Evolutionary conservation across 495 filamentous ascomycete genomes (phyloP).

Genomic region (Articulospora tetracladia): DNA sequence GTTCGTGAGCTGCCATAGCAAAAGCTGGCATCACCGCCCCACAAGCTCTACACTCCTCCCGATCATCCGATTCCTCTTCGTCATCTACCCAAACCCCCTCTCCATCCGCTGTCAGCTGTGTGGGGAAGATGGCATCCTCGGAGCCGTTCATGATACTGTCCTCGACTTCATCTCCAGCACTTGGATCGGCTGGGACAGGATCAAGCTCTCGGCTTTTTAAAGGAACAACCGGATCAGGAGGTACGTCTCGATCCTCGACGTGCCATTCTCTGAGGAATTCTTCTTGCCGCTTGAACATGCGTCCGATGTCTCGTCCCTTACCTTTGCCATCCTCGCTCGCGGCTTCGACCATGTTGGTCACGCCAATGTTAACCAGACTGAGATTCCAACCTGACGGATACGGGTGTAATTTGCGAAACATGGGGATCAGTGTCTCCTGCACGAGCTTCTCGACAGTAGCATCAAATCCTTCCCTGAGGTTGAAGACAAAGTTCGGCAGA

Average conservation of each 20-base stretch:
- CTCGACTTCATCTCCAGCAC: slow-evolving; percentile 25
- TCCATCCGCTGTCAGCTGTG: slow-evolving; percentile 22
- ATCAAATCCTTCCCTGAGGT: slow-evolving; percentile 51
- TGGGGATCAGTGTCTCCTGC: slow-evolving; percentile 55
- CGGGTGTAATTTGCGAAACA: slow-evolving; percentile 73
- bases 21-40: slow-evolving; percentile 65
- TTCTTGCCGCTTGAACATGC: slow-evolving; percentile 69
- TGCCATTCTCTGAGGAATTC: slow-evolving; percentile 60
- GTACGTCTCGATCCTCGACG: slow-evolving; percentile 40
- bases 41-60: slow-evolving; percentile 52
- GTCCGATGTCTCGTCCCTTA: slow-evolving; percentile 52
- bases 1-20: slow-evolving; percentile 66
- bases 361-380: slow-evolving; percentile 79
- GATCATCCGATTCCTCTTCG: slow-evolving; percentile 21
- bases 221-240: slow-evolving; percentile 21
- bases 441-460: slow-evolving; percentile 65
- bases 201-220: neutral
- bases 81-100: slow-evolving; percentile 28
- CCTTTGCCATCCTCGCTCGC: slow-evolving; percentile 47
- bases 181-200: slow-evolving; percentile 13
- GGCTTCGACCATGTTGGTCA: slow-evolving; percentile 74
- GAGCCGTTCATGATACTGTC: slow-evolving; percentile 20
- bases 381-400: slow-evolving; percentile 63
- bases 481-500: slow-evolving; percentile 67
- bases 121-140: slow-evolving; percentile 22